Percentiles rank a stretch among this genome's conserved stretches.
Conservation (phyloP, 352 stramenopile genomes). For the Phytophthora rubi region DNA sequence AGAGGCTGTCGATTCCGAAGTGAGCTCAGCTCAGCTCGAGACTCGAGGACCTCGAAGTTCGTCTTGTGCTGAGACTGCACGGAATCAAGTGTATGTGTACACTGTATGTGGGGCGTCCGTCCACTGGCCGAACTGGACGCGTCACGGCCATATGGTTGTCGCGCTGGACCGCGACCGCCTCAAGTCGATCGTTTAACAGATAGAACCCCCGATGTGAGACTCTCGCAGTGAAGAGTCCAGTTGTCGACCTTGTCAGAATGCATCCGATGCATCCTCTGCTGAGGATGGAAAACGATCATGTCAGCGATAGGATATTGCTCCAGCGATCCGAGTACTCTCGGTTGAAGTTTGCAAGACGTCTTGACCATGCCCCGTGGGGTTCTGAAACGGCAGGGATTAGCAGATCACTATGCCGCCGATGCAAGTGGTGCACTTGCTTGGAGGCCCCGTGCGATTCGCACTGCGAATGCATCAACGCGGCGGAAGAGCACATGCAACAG, state of each 20-base stretch:
- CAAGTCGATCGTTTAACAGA: slow-evolving; percentile 15
- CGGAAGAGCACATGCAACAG: too few species aligned
- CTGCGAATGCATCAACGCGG: neutral
- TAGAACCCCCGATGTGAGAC: neutral
- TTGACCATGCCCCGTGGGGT: neutral
- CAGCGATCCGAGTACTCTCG: neutral
- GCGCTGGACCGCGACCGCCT: slow-evolving; percentile 11
- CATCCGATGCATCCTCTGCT: neutral
- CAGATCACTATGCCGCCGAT: neutral
- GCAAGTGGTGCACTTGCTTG: neutral
- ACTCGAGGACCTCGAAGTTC: slow-evolving; percentile 1
- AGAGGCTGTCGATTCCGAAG: slow-evolving; percentile 21
- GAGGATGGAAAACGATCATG: neutral
- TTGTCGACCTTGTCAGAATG: neutral
- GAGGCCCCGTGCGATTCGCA: neutral
- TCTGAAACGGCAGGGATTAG: slow-evolving; percentile 1
- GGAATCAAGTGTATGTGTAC: slow-evolving; percentile 5
- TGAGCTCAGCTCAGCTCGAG: slow-evolving; percentile 8
- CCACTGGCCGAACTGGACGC: slow-evolving; percentile 25
- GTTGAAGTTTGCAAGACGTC: neutral
- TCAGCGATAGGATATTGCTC: neutral
- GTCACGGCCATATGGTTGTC: slow-evolving; percentile 31
- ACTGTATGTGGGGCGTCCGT: slow-evolving; percentile 13
- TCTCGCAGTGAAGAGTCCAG: neutral
- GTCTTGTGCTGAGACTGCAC: slow-evolving; percentile 8